A percentile compares a stretch with the other conserved stretches of the same genome.
phyloP scores from a whole-genome alignment of 2,329 filamentous ascomycete species.

The Periglandula ipomoeae region DNA sequence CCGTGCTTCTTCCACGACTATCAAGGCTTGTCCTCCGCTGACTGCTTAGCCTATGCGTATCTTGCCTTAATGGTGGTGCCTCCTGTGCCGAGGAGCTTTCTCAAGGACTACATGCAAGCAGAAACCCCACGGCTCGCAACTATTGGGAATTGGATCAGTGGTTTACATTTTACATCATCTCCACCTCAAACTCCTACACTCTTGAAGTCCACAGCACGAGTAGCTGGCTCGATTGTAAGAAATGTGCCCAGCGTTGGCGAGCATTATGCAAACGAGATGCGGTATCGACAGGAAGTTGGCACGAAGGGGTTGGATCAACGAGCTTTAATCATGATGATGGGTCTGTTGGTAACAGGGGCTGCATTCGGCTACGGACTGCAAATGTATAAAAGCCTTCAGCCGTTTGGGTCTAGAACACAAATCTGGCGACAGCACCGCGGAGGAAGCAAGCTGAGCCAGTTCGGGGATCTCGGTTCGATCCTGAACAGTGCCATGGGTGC shows the following conservation, averaged over 20 bases:
- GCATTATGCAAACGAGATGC: slow-evolving; percentile 26
- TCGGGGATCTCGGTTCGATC: slow-evolving; percentile 39
- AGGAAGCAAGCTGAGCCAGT: slow-evolving; percentile 28
- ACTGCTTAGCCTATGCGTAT: slow-evolving; percentile 76
- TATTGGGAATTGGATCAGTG: slow-evolving; percentile 19
- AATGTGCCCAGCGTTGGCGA: slow-evolving; percentile 27
- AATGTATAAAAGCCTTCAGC: slow-evolving; percentile 31
- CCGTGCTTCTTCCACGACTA: slow-evolving; percentile 23
- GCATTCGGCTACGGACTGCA: slow-evolving; percentile 30
- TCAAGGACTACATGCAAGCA: slow-evolving; percentile 31
- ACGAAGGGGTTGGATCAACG: slow-evolving; percentile 24
- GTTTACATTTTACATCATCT: slow-evolving; percentile 14
- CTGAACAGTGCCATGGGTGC: slow-evolving; percentile 26
- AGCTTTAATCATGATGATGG: slow-evolving; percentile 21
- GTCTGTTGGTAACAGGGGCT: slow-evolving; percentile 27
- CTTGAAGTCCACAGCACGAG: slow-evolving; percentile 19
- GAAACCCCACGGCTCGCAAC: slow-evolving; percentile 20
- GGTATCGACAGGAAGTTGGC: slow-evolving; percentile 25
- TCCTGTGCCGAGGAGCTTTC: slow-evolving; percentile 32
- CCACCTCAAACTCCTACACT: slow-evolving; percentile 10
- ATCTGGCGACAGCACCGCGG: slow-evolving; percentile 28
- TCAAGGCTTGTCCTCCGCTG: slow-evolving; percentile 36
- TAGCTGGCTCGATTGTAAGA: slow-evolving; percentile 25
- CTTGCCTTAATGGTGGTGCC: slow-evolving; percentile 59
- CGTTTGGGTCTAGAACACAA: slow-evolving; percentile 36